Percentiles rank a stretch among this genome's conserved stretches.
Evolutionary conservation across 148 eudicot genomes (phyloP).

Genomic region (Camellia lanceoleosa): DNA sequence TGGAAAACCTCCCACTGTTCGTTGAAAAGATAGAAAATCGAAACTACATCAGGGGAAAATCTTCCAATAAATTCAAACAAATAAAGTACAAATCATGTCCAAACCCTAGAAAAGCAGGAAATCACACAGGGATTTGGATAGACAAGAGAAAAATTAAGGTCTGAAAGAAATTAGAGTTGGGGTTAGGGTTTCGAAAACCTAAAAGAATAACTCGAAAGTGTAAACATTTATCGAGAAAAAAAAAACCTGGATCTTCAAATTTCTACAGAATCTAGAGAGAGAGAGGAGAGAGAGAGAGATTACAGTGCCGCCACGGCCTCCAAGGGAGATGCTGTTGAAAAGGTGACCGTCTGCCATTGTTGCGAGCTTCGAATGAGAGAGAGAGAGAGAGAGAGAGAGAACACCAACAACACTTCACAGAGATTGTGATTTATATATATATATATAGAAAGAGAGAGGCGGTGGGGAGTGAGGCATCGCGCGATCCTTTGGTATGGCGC

Average conservation of each 20-base stretch:
- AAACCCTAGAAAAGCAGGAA: constrained; percentile 12
- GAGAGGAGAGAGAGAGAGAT: constrained; percentile 20
- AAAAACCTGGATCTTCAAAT: neutral
- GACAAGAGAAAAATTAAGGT: constrained; percentile 17
- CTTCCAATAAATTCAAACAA: neutral
- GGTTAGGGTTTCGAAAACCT: constrained; percentile 26
- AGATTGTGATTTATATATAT: too few relatives aligned
- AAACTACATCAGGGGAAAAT: too few relatives aligned
- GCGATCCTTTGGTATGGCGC: neutral
- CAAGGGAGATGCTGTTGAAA: constrained; percentile 77
- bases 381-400: neutral
- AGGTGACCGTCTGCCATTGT: constrained; percentile 76
- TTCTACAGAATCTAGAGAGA: neutral
- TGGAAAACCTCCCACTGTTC: neutral
- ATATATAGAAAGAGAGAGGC: neutral
- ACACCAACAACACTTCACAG: too few relatives aligned
- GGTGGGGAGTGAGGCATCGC: neutral
- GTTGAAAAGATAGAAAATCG: neutral
- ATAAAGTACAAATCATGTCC: neutral
- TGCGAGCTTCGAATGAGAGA: constrained; percentile 8
- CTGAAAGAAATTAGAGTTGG: neutral
- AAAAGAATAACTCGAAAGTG: neutral
- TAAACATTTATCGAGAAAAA: neutral
- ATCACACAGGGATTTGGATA: neutral
- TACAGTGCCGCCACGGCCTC: constrained; percentile 92